Evolutionary conservation across 2,329 filamentous ascomycete species (phyloP).

Genomic region (Ophiostoma piceae): DNA sequence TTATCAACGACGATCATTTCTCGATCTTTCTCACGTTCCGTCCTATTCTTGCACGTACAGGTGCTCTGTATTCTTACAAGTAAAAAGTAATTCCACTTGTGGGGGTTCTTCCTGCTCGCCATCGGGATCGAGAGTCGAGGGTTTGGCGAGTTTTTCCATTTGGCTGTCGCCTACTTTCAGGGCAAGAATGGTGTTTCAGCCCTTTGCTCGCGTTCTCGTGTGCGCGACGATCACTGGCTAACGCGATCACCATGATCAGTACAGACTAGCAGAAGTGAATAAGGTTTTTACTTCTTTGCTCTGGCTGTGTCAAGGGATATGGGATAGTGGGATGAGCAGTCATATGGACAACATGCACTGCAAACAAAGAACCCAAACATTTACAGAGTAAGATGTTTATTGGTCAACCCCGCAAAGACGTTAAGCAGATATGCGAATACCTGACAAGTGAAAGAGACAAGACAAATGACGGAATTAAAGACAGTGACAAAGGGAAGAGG

Average conservation of each 20-base stretch:
- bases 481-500: neutral
- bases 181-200: constrained; percentile 4
- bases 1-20: neutral
- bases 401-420: constrained; percentile 5
- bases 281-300: neutral
- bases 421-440: neutral
- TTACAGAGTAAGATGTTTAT: neutral
- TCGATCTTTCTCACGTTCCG: neutral
- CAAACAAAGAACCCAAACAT: neutral
- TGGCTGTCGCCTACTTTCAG: neutral
- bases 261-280: neutral
- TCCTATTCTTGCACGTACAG: neutral
- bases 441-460: neutral
- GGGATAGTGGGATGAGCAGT: constrained; percentile 3
- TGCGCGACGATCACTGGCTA: neutral
- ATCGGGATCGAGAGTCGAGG: constrained; percentile 10
- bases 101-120: neutral
- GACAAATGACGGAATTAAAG: neutral
- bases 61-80: neutral
- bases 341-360: neutral
- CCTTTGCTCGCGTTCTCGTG: constrained; percentile 9
- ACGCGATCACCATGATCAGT: neutral
- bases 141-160: constrained; percentile 8
- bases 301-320: neutral
- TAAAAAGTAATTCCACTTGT: neutral